Conservation (phyloP, 768 basidiomycete species). For the Termitomyces sp. region DNA sequence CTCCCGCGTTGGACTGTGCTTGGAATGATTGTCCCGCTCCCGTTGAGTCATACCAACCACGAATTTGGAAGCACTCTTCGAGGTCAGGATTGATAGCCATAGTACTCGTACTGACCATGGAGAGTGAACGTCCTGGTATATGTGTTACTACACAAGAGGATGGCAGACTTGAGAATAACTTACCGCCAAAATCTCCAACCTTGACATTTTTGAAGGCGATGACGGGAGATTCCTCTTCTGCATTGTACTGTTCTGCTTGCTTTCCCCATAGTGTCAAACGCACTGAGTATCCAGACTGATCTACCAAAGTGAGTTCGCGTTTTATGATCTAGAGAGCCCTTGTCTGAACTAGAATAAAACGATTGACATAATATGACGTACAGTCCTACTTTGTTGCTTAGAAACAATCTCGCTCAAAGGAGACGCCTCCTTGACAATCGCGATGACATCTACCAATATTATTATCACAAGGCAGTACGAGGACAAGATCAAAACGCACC, state of each 20-base stretch:
- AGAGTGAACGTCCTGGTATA: conserved; percentile 70
- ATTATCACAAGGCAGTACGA: conserved; percentile 5
- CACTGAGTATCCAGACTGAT: conserved; percentile 73
- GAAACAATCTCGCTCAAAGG: conserved; percentile 70
- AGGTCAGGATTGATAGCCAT: conserved; percentile 90
- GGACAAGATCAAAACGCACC: conserved; percentile 49
- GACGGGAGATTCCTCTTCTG: conserved; percentile 53
- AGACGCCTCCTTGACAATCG: conserved; percentile 75
- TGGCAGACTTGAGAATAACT: conserved; percentile 4
- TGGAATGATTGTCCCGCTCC: conserved; percentile 68
- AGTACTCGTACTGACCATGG: conserved; percentile 75
- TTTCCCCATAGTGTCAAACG: conserved; percentile 95
- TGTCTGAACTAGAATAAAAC: conserved; percentile 1
- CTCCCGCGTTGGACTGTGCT: conserved; percentile 53
- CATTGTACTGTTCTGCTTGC: conserved; percentile 80
- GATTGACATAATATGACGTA: conserved; percentile 21
- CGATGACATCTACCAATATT: conserved; percentile 71
- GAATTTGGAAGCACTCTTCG: conserved; percentile 78
- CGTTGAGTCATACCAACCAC: conserved; percentile 87
- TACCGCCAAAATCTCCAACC: conserved; percentile 89
- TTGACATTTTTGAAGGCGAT: conserved; percentile 93
- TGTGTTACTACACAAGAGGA: conserved; percentile 4
- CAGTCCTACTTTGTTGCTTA: conserved; percentile 69
- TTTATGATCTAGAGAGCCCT: conserved; percentile 62
- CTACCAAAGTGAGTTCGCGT: conserved; percentile 86